Percentiles rank a stretch among this genome's conserved stretches.
These are phyloP conservation scores for Pichia cabralensis DNA, from an alignment of 805 yeast genomes.

Conservation along the genomic window DNA sequence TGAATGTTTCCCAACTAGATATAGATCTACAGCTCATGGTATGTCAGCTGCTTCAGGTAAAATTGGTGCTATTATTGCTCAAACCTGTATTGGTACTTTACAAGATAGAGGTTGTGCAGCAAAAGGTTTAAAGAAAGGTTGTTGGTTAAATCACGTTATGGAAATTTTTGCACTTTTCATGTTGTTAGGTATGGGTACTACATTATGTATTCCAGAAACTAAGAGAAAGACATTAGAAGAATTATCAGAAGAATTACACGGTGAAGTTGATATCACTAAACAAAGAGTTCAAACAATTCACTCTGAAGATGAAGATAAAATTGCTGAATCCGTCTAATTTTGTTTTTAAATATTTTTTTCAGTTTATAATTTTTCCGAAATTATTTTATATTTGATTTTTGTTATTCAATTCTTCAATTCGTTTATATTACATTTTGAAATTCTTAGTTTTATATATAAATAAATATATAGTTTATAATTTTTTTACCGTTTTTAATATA, in stretches of 20 bases:
- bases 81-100: slow-evolving; percentile 77
- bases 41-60: slow-evolving; percentile 87
- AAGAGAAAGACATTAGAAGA: slow-evolving; percentile 85
- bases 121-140: slow-evolving; percentile 37
- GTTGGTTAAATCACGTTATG: slow-evolving; percentile 89
- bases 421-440: too few species aligned
- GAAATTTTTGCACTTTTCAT: slow-evolving; percentile 86
- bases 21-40: slow-evolving; percentile 94
- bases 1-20: slow-evolving; percentile 88
- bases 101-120: slow-evolving; percentile 65
- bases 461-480: too few species aligned
- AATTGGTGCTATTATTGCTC: slow-evolving; percentile 87
- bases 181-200: slow-evolving; percentile 61
- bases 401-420: too few species aligned
- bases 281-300: slow-evolving; percentile 14
- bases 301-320: slow-evolving; percentile 20
- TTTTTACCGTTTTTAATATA: too few species aligned
- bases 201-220: slow-evolving; percentile 77
- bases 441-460: too few species aligned
- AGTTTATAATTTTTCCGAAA: neutral
- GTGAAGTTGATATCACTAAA: slow-evolving; percentile 44
- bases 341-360: neutral
- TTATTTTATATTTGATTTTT: neutral
- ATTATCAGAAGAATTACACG: slow-evolving; percentile 71
- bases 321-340: slow-evolving; percentile 13